A percentile compares a stretch with the other conserved stretches of the same genome.
Evolutionary conservation across 148 eudicot genomes (phyloP).

Genomic region (Dianthus caryophyllus): DNA sequence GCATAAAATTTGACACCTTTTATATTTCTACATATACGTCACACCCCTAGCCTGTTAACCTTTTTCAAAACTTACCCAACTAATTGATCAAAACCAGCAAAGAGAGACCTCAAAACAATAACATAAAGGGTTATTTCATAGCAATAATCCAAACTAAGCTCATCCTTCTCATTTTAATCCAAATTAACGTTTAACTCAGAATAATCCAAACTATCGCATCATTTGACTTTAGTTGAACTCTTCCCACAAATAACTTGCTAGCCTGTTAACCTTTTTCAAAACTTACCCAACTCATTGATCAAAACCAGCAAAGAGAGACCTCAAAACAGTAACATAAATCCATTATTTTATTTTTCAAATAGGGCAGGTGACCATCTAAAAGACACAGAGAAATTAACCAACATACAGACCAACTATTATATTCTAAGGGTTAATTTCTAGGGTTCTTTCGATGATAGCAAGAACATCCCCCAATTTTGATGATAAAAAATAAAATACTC

Average conservation of each 20-base stretch:
- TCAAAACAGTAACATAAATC: background rate
- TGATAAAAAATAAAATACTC: background rate
- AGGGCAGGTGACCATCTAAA: too few species aligned
- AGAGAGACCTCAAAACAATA: background rate
- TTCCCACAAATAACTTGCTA: too few species aligned
- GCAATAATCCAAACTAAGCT: background rate
- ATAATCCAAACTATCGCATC: too few species aligned
- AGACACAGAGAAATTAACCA: too few species aligned
- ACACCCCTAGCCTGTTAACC: background rate
- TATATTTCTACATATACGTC: background rate
- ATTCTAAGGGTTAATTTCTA: background rate
- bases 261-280: background rate
- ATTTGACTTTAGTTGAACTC: too few species aligned
- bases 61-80: background rate
- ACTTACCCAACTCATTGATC: background rate
- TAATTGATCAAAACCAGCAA: background rate
- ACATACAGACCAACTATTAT: too few species aligned
- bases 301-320: background rate
- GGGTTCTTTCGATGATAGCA: background rate
- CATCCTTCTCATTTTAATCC: too few species aligned
- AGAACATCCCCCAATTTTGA: background rate
- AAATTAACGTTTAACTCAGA: too few species aligned
- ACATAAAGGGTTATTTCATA: background rate
- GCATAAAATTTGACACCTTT: background rate
- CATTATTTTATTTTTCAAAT: too few species aligned